Base-by-base conservation (phyloP, 208 protist genomes). In the Crithidia fasciculata region DNA sequence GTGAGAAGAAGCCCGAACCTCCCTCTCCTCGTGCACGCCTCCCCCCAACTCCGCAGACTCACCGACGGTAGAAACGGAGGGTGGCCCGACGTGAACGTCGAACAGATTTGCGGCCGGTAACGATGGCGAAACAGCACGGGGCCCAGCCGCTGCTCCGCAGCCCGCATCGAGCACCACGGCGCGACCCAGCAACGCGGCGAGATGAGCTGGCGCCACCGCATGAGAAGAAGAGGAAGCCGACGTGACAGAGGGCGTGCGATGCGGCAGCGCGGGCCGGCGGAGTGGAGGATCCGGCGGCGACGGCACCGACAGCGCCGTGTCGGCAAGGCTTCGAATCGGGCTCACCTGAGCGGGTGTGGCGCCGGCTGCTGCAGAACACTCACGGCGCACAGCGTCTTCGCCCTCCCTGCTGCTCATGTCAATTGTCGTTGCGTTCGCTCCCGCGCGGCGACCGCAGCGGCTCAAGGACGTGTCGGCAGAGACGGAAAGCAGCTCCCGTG, bases 151-250 rank as follows among this genome's bases (percentile, higher is more conserved):
- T 28, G 28, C 28, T 28, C 28, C 28, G 28, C 6, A 6, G 18
- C 41, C 41, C 5, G 28, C 58, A 28, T 45, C 37, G 37, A 61
- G 7, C 40, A 40, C 44, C 49, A 80, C 68, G 13, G 74, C 74
- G n/a, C 60, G 67, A 2, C 58, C 56, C 43, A 80, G 61, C 39
- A 80, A 45, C 5, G 50, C 68, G 12, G 74, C 68, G 3, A 80
- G 68, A 36, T 68, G 43, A 16, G 74, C 13, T 6, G 74, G 15
- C 49, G 69, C 55, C 18, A 39, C 47, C 7, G 57, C 43, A 4
- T 44, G 39, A 49, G 16, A 8, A 8, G 63, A 59, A 1, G 49
- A 49, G 39, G 59, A 37, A 8, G 59, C 43, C 2, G 61, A 66
- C 4, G 61, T 43, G 6, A 18, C 3, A 5, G 59, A 41, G 40